These are phyloP conservation scores for Oemleria cerasiformis DNA, from an alignment of 306 rosid species.

Conservation along the genomic window DNA sequence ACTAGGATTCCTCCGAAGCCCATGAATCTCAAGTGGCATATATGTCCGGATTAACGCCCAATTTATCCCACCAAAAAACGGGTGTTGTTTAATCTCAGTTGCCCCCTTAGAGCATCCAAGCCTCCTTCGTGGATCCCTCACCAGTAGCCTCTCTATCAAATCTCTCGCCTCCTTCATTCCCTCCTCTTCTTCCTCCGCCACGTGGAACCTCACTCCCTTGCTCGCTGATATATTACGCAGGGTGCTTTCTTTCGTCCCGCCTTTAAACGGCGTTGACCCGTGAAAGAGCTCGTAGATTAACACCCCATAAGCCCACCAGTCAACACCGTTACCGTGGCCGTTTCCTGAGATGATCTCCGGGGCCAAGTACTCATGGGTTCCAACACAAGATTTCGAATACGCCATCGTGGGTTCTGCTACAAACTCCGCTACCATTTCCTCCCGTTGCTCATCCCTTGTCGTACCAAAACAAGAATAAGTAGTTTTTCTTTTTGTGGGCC, in stretches of 20 bases:
- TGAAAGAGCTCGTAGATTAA: constrained; percentile 58
- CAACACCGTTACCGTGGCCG: constrained; percentile 89
- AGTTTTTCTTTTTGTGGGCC: not conserved
- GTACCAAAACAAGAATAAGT: constrained; percentile 32
- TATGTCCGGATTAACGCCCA: constrained; percentile 80
- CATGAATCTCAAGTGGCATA: constrained; percentile 59
- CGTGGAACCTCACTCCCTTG: constrained; percentile 43
- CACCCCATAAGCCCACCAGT: constrained; percentile 97
- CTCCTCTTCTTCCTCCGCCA: constrained; percentile 38
- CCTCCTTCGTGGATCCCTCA: constrained; percentile 61
- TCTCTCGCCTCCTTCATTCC: constrained; percentile 57
- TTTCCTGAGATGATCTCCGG: constrained; percentile 70
- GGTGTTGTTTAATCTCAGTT: constrained; percentile 74
- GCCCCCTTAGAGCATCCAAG: constrained; percentile 69
- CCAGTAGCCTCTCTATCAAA: constrained; percentile 58
- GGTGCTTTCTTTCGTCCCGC: constrained; percentile 64
- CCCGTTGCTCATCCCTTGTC: not conserved
- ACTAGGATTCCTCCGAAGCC: constrained; percentile 36
- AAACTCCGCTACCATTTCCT: constrained; percentile 41
- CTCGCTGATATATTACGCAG: constrained; percentile 66
- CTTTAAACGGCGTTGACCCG: constrained; percentile 89
- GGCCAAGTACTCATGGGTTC: constrained; percentile 87
- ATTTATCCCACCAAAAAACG: constrained; percentile 75
- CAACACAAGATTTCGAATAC: constrained; percentile 76
- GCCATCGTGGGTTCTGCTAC: constrained; percentile 80